Conservation (phyloP, 2,329 filamentous ascomycete genomes). For the Talaromyces sp. region DNA sequence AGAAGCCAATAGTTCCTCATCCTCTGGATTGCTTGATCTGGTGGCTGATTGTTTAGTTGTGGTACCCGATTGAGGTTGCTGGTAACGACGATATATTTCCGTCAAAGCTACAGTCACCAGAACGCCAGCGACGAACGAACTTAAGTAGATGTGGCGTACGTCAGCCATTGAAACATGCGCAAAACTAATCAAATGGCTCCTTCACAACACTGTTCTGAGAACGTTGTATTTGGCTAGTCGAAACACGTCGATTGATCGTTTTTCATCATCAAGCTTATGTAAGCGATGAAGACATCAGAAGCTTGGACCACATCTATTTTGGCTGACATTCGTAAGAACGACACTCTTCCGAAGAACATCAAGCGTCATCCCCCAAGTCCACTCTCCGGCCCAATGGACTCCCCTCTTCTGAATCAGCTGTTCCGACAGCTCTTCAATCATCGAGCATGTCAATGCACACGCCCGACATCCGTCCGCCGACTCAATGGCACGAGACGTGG, state of each 20-base stretch:
- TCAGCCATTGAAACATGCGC: conserved; percentile 29
- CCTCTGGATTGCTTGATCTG: conserved; percentile 49
- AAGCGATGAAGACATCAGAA: conserved; percentile 25
- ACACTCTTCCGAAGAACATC: background rate
- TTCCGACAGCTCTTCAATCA: conserved; percentile 84
- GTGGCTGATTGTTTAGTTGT: background rate
- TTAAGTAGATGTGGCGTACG: conserved; percentile 52
- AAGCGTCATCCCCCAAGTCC: background rate
- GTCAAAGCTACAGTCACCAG: conserved; percentile 74
- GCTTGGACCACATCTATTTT: conserved; percentile 36
- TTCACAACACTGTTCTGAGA: background rate
- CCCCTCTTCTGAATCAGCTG: conserved; percentile 69
- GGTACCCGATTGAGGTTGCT: conserved; percentile 42
- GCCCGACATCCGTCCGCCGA: conserved; percentile 9
- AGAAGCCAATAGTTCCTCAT: conserved; percentile 32
- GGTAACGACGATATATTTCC: conserved; percentile 67
- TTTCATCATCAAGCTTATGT: conserved; percentile 15
- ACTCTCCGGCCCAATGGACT: conserved; percentile 64
- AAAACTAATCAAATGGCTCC: background rate
- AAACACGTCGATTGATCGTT: background rate
- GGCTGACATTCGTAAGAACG: background rate
- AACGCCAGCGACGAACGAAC: conserved; percentile 72
- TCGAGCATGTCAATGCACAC: conserved; percentile 56
- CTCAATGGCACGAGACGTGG: conserved; percentile 13
- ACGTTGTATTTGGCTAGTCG: background rate